These are phyloP conservation scores for Sistotremastrum suecicum DNA, from an alignment of 768 basidiomycete species.

Conservation along the genomic window DNA sequence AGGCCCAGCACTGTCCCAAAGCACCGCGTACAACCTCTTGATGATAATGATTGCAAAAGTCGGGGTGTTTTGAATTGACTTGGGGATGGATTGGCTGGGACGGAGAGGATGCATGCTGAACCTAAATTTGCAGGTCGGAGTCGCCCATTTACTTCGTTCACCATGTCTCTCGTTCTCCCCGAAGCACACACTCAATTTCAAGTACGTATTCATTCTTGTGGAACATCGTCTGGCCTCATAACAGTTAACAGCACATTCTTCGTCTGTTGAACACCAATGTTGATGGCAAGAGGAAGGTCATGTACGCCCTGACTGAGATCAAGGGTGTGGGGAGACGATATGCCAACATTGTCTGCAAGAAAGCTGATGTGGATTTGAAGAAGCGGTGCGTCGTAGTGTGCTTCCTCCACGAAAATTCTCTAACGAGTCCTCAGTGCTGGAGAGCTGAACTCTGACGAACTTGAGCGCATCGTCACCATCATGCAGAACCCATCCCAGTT, in stretches of 20 bases:
- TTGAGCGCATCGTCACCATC: conserved; percentile 97
- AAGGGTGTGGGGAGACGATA: conserved; percentile 99
- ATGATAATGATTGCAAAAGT: too few relatives aligned
- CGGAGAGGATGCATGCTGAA: too few relatives aligned
- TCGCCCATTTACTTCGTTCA: conserved; percentile 3
- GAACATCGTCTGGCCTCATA: conserved; percentile 1
- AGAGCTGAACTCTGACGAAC: conserved; percentile 98
- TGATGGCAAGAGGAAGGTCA: conserved; percentile 98
- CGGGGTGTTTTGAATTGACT: too few relatives aligned
- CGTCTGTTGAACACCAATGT: conserved; percentile 99
- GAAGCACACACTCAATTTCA: conserved; percentile 94
- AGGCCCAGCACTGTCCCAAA: too few relatives aligned
- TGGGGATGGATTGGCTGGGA: too few relatives aligned
- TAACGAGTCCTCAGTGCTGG: conserved; percentile 56
- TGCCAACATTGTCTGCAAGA: conserved; percentile 98
- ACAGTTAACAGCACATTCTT: conserved; percentile 70
- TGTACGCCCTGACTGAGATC: conserved; percentile 99
- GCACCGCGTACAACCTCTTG: too few relatives aligned
- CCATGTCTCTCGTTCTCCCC: conserved; percentile 95
- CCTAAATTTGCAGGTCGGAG: too few relatives aligned
- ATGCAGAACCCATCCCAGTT: conserved; percentile 99
- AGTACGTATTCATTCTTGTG: conserved; percentile 26
- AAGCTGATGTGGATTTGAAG: conserved; percentile 96
- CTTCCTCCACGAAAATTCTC: not conserved
- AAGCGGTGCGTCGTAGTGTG: conserved; percentile 61